Conservation (phyloP, 495 filamentous ascomycete genomes). For the Talaromyces wortmannii region DNA sequence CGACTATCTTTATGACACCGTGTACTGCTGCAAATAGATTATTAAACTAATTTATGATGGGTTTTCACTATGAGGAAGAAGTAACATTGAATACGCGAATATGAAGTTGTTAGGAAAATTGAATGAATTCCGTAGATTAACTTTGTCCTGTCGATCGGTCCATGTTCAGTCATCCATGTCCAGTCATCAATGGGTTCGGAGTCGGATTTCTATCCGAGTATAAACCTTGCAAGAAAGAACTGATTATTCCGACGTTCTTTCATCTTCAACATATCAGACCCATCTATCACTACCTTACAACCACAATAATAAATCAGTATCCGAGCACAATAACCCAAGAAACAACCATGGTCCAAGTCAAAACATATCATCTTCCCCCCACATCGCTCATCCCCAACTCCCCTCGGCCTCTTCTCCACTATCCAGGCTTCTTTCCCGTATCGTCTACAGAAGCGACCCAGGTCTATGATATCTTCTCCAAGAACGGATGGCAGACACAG, state of each 20-base stretch:
- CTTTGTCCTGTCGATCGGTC: too few relatives aligned
- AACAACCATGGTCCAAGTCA: slow-evolving; percentile 12
- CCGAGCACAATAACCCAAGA: not conserved
- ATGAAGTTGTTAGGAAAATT: too few relatives aligned
- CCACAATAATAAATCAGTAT: not conserved
- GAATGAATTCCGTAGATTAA: too few relatives aligned
- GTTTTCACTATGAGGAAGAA: too few relatives aligned
- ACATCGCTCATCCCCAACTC: slow-evolving; percentile 27
- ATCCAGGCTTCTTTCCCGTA: slow-evolving; percentile 8
- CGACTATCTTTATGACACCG: too few relatives aligned
- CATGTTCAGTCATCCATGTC: too few relatives aligned
- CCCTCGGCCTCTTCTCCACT: slow-evolving; percentile 21
- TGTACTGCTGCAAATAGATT: too few relatives aligned
- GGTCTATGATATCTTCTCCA: slow-evolving; percentile 21
- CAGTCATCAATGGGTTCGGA: too few relatives aligned
- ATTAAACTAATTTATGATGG: too few relatives aligned
- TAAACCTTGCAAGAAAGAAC: not conserved
- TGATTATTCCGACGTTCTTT: not conserved
- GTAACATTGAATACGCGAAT: too few relatives aligned
- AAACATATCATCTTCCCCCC: slow-evolving; percentile 13
- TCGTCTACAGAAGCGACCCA: slow-evolving; percentile 2
- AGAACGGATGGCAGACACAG: slow-evolving; percentile 23
- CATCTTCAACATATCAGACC: not conserved
- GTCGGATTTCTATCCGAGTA: too few relatives aligned
- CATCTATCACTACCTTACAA: not conserved